These are phyloP conservation scores for Boletus austroedulis DNA, from an alignment of 1,284 basidiomycete genomes.

Conservation along the genomic window DNA sequence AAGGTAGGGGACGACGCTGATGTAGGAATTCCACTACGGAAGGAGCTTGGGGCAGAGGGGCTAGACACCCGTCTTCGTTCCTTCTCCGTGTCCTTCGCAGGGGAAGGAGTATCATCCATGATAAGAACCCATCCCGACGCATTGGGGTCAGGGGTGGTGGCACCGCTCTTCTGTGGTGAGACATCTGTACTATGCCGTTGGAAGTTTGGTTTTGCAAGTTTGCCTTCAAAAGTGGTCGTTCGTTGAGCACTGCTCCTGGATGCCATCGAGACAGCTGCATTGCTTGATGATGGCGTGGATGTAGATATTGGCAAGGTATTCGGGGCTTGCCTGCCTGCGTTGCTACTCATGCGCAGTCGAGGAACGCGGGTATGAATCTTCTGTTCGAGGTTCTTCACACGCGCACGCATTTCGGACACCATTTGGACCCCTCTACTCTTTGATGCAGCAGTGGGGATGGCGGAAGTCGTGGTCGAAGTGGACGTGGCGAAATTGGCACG, in stretches of 20 bases:
- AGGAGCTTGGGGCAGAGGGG: slow-evolving; percentile 47
- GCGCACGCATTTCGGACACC: slow-evolving; percentile 83
- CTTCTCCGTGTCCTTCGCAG: slow-evolving; percentile 53
- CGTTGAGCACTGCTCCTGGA: slow-evolving; percentile 22
- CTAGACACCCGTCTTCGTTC: slow-evolving; percentile 59
- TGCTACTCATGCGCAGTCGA: slow-evolving; percentile 72
- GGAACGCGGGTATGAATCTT: slow-evolving; percentile 83
- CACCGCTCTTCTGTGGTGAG: slow-evolving; percentile 45
- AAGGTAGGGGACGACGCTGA: slow-evolving; percentile 41
- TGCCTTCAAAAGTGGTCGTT: slow-evolving; percentile 21
- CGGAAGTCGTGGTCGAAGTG: slow-evolving; percentile 36
- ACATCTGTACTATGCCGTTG: slow-evolving; percentile 36
- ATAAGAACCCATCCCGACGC: slow-evolving; percentile 78
- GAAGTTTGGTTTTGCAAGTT: slow-evolving; percentile 19
- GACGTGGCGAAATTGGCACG: slow-evolving; percentile 45
- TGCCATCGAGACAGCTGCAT: slow-evolving; percentile 35
- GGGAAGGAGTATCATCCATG: slow-evolving; percentile 79
- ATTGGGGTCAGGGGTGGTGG: slow-evolving; percentile 52
- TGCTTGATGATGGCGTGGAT: slow-evolving; percentile 34
- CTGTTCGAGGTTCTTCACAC: slow-evolving; percentile 75
- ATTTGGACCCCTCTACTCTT: slow-evolving; percentile 81
- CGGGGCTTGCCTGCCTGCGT: slow-evolving; percentile 49
- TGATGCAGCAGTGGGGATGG: slow-evolving; percentile 46
- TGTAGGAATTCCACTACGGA: slow-evolving; percentile 39
- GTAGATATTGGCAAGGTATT: slow-evolving; percentile 39